These are phyloP conservation scores for Grigorovia jiainica DNA, from an alignment of 805 yeast genomes.

Conservation along the genomic window DNA sequence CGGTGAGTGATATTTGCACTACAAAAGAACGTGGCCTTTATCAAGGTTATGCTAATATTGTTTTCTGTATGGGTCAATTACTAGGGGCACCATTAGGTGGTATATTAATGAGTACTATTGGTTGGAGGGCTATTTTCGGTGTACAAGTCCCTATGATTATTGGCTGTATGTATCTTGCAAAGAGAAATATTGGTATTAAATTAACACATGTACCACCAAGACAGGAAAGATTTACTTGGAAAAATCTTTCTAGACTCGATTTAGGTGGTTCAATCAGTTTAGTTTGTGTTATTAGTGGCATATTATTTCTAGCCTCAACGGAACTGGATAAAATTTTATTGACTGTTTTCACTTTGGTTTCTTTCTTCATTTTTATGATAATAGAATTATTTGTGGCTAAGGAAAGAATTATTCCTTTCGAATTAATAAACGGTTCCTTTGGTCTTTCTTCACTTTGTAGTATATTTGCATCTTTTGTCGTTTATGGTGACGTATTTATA, in stretches of 20 bases:
- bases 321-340: slow-evolving; percentile 35
- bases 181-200: slow-evolving; percentile 32
- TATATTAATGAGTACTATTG: slow-evolving; percentile 42
- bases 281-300: slow-evolving; percentile 41
- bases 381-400: slow-evolving; percentile 27
- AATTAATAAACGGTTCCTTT: slow-evolving; percentile 43
- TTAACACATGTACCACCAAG: slow-evolving; percentile 43
- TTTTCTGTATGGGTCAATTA: slow-evolving; percentile 66
- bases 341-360: slow-evolving; percentile 20
- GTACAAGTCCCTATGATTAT: slow-evolving; percentile 39
- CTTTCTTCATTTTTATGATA: slow-evolving; percentile 31
- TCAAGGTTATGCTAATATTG: slow-evolving; percentile 76
- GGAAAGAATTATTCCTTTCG: slow-evolving; percentile 54
- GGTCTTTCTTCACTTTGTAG: slow-evolving; percentile 43
- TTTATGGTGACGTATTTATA: slow-evolving; percentile 45
- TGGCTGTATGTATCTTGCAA: slow-evolving; percentile 31
- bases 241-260: slow-evolving; percentile 52
- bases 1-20: slow-evolving; percentile 69
- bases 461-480: slow-evolving; percentile 35
- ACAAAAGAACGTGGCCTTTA: slow-evolving; percentile 67
- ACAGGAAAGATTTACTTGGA: slow-evolving; percentile 34
- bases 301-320: slow-evolving; percentile 40
- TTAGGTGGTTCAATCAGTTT: slow-evolving; percentile 55
- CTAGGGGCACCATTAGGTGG: slow-evolving; percentile 64
- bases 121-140: slow-evolving; percentile 56